phyloP scores from a whole-genome alignment of 1,139 yeast species.

The Suhomyces coccinellae region DNA sequence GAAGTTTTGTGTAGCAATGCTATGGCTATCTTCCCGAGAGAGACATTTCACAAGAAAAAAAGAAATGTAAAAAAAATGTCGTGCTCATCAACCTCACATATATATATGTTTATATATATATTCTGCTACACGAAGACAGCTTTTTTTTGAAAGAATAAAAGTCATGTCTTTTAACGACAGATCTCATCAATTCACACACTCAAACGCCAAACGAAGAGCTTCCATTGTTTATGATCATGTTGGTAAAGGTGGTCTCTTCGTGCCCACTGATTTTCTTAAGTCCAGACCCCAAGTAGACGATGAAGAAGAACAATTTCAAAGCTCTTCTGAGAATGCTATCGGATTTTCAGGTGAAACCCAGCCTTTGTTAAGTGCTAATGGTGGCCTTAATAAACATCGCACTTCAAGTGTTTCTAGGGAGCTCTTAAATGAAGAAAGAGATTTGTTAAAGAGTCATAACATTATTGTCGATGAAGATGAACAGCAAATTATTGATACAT shows the following conservation, averaged over 20 bases:
- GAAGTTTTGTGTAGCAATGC: background rate
- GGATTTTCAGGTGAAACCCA: constrained; percentile 20
- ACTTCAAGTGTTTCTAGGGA: constrained; percentile 32
- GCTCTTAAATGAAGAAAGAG: constrained; percentile 38
- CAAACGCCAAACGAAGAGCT: constrained; percentile 51
- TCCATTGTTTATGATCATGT: constrained; percentile 54
- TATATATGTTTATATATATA: too few relatives aligned
- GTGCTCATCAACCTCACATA: too few relatives aligned
- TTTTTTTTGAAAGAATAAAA: background rate
- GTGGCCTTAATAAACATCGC: constrained; percentile 15
- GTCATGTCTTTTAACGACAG: constrained; percentile 7
- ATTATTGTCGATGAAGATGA: constrained; percentile 29
- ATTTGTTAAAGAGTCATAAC: constrained; percentile 33
- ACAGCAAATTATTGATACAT: constrained; percentile 30
- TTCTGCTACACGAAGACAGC: background rate
- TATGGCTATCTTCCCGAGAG: background rate
- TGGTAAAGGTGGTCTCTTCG: constrained; percentile 53
- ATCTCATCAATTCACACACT: constrained; percentile 46
- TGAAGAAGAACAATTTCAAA: constrained; percentile 7
- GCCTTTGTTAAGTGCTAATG: constrained; percentile 14
- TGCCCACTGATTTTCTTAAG: constrained; percentile 50
- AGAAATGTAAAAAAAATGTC: too few relatives aligned
- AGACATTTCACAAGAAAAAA: background rate
- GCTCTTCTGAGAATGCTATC: background rate
- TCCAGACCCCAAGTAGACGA: constrained; percentile 13